Evolutionary conservation across 768 basidiomycete species (phyloP).

Genomic region (Russula abietina): DNA sequence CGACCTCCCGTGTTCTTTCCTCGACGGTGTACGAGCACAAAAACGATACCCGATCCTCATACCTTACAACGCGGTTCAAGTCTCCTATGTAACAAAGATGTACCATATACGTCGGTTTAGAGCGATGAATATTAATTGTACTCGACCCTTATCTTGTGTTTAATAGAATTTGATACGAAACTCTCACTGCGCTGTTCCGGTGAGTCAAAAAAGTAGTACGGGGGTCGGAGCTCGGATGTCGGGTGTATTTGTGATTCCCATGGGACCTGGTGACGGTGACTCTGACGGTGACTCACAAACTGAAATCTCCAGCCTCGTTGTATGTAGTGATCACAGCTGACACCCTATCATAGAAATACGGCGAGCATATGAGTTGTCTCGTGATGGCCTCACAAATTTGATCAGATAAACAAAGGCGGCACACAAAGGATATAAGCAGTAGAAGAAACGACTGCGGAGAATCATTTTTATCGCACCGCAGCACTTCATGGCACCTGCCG

Average conservation of each 20-base stretch:
- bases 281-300: too few relatives aligned
- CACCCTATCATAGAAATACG: not conserved
- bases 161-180: not conserved
- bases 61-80: slow-evolving; percentile 10
- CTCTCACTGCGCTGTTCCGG: not conserved
- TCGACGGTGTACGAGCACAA: not conserved
- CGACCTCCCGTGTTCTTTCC: not conserved
- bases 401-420: too few relatives aligned
- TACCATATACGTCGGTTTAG: slow-evolving; percentile 17
- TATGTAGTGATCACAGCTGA: too few relatives aligned
- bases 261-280: not conserved
- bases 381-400: not conserved
- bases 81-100: slow-evolving; percentile 2
- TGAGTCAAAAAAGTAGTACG: not conserved
- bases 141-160: not conserved
- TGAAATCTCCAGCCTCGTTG: not conserved
- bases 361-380: not conserved
- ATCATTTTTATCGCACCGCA: not conserved
- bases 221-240: not conserved
- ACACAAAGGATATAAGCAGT: not conserved
- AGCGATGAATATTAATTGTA: slow-evolving; percentile 7
- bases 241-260: not conserved
- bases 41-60: slow-evolving; percentile 13
- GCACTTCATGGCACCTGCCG: slow-evolving; percentile 2
- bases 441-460: slow-evolving; percentile 12